Percentiles rank a stretch among this genome's conserved stretches.
phyloP scores from a whole-genome alignment of 306 rosid species.

The Pterocarpus macrocarpus region DNA sequence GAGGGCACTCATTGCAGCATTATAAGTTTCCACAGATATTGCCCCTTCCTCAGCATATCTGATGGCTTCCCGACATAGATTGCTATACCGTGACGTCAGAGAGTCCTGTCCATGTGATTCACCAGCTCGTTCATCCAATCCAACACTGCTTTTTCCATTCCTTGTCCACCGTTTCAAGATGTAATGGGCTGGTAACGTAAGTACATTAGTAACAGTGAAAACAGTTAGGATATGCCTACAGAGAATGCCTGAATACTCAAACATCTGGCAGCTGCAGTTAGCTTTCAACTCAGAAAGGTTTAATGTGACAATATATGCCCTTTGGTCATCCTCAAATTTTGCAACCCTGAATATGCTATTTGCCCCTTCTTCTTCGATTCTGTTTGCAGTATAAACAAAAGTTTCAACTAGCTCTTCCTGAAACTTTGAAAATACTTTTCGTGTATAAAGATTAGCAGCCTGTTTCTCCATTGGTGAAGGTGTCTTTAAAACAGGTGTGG shows the following conservation, averaged over 20 bases:
- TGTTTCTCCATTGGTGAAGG: constrained; percentile 99
- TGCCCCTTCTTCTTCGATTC: constrained; percentile 85
- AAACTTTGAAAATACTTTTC: constrained; percentile 82
- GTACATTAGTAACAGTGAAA: constrained; percentile 90
- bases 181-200: constrained; percentile 85
- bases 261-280: constrained; percentile 92
- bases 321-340: constrained; percentile 91
- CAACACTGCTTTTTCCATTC: constrained; percentile 73
- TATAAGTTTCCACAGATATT: constrained; percentile 77
- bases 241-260: constrained; percentile 94
- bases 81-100: constrained; percentile 72
- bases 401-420: constrained; percentile 98
- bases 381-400: constrained; percentile 94
- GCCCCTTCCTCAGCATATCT: constrained; percentile 97
- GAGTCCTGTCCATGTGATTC: constrained; percentile 72
- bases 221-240: constrained; percentile 97
- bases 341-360: constrained; percentile 92
- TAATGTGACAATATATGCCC: constrained; percentile 79
- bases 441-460: constrained; percentile 88
- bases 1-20: constrained; percentile 75
- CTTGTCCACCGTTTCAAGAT: constrained; percentile 96
- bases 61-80: constrained; percentile 84
- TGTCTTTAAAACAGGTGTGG: constrained; percentile 80
- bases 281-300: constrained; percentile 87
- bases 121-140: constrained; percentile 65